phyloP scores from a whole-genome alignment of 345 rosid species.

The Arabidopsis arenosa region DNA sequence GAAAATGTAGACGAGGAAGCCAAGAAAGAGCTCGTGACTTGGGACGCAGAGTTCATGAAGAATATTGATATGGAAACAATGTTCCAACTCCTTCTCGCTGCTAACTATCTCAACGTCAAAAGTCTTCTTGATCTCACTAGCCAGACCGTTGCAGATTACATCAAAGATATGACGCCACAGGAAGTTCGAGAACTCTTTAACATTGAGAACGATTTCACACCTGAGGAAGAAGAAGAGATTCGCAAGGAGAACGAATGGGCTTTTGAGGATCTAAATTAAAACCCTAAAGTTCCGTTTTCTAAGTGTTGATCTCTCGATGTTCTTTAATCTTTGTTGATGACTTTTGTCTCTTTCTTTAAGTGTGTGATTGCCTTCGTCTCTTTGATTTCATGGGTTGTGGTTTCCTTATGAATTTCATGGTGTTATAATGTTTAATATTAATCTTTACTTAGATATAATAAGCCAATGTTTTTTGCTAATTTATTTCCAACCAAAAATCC shows the following conservation, averaged over 20 bases:
- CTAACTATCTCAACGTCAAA: conserved; percentile 54
- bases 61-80: conserved; percentile 52
- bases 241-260: conserved; percentile 58
- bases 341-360: background rate
- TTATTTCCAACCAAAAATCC: too few relatives aligned
- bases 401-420: background rate
- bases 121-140: conserved; percentile 54
- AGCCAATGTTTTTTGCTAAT: too few relatives aligned
- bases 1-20: too few relatives aligned
- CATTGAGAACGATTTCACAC: conserved; percentile 52
- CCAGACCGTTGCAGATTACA: conserved; percentile 56
- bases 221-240: conserved; percentile 51
- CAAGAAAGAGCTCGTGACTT: conserved; percentile 40
- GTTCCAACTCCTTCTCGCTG: conserved; percentile 62
- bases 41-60: conserved; percentile 62
- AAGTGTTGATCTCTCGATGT: background rate
- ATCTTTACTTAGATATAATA: too few relatives aligned
- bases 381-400: background rate
- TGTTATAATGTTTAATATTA: background rate
- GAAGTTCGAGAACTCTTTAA: conserved; percentile 52
- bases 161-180: conserved; percentile 52
- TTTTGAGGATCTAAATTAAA: conserved; percentile 16
- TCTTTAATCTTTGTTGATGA: background rate
- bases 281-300: too few relatives aligned
- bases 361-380: background rate